Evolutionary conservation across 2,329 filamentous ascomycete genomes (phyloP), one percentile per base, ranked within the genome.

Genomic region (Elsinoe arachidis): DNA sequence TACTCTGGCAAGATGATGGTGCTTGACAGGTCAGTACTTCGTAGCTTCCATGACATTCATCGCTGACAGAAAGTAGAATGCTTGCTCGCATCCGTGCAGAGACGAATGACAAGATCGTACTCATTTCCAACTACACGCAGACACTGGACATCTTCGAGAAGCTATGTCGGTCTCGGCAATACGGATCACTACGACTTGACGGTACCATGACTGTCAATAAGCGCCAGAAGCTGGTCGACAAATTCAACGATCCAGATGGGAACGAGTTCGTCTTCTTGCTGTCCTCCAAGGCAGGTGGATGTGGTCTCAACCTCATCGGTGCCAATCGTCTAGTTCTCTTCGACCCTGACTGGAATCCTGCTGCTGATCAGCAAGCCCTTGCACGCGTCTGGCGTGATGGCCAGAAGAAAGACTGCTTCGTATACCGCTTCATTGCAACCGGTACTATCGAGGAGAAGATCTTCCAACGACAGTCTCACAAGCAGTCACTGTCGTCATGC

Each of bases 401-500:
- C 0, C 93, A 99, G 72, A 97, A 95, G 79, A 99, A 99, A 69
- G 93, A 99, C 68, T 99, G 93, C 68, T 99, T 99, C 66, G 93
- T 99, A 14, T 99, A 99, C 72, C 88, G 93, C n/a, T 99, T 99
- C 74, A 99, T 99, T 66, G 88, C 91, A 0, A 97, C 95, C 0
- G 93, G 93, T 3, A 96, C 91, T 0, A 99, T 99, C 61, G 93
- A 99, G 69, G 93, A 99, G 73, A 99, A 99, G 75, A 96, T 99
- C 64, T 99, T 99, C 75, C 93, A 99, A 72, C 86, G 95, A 9
- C 93, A 99, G 69, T 95, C 89, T 0, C 95, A 99, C 77, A 99
- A 99, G 73, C 93, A 99, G 73, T 95, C 90, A 6, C 78, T 99
- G 1, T 97, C 92, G 0, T 95, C 90, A 0, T 96, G 91, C 65